Percentiles rank a stretch among this genome's conserved stretches.
Conservation (phyloP, 345 rosid genomes). For the Lumnitzera littorea region DNA sequence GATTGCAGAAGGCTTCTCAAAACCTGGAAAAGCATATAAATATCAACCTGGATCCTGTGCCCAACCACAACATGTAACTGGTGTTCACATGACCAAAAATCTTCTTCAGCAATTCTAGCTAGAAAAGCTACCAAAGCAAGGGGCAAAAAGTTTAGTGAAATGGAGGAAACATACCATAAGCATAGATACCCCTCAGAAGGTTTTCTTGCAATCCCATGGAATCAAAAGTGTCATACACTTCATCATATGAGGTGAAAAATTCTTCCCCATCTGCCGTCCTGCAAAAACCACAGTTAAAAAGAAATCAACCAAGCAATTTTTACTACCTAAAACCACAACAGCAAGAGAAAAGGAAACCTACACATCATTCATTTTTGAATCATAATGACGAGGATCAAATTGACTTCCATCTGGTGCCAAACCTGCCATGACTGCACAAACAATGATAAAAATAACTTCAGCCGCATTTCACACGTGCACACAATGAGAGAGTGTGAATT, state of each 20-base stretch:
- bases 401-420: conserved; percentile 64
- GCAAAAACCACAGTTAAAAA: conserved; percentile 3
- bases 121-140: neutral
- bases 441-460: neutral
- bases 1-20: conserved; percentile 98
- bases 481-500: neutral
- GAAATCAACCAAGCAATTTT: no score
- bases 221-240: conserved; percentile 77
- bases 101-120: neutral
- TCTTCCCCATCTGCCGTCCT: conserved; percentile 53
- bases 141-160: neutral
- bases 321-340: neutral
- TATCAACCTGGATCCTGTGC: neutral
- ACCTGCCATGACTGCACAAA: conserved; percentile 62
- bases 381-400: conserved; percentile 65
- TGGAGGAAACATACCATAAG: conserved; percentile 52
- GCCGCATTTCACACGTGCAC: neutral
- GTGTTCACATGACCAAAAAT: neutral
- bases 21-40: conserved; percentile 21
- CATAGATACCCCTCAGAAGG: conserved; percentile 88
- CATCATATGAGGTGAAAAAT: conserved; percentile 74
- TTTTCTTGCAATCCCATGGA: conserved; percentile 74
- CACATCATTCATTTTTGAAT: conserved; percentile 71
- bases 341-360: conserved; percentile 25
- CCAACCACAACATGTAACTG: no score